Base-by-base conservation (phyloP, 2,329 filamentous ascomycete genomes). In the Lachnellula occidentalis region DNA sequence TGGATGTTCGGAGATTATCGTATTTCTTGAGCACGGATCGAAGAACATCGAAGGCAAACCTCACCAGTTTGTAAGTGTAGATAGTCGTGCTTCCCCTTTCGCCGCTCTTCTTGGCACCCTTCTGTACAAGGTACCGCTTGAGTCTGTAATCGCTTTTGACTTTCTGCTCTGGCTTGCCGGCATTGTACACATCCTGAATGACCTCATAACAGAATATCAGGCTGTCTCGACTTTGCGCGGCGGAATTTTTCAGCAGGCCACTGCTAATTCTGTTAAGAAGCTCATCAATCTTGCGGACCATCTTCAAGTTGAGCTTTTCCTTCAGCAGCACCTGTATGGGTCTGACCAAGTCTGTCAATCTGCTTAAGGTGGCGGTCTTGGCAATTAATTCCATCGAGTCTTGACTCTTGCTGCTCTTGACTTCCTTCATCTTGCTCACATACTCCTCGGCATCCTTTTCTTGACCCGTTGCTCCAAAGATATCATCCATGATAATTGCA, bases 371-470 rank as follows among this genome's bases (percentile, higher is more conserved):
- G 1, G 90, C 86, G 47, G 86, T 91, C 66, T 86, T 89, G 24
- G 94, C 88, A 60, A 97, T 79, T 15, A 97, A 77, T 70, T 97
- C 92, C 86, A 97, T 95, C 0, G 94, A 95, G 68, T 99, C 95
- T 66, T 92, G 95, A 68, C 92, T 96, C 76, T 97, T 99, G 76
- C 89, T 96, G 71, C 89, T 94, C 76, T 96, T 97, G 54, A 99
- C 87, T 73, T 99, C 94, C 71, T 95, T 96, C 86, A 95, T 96
- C 71, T 92, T 88, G 69, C 85, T 96, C 53, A 87, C 86, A 69
- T 99, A 99, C 51, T 92, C 94, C 64, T 96, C 91, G 0, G 92
- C 92, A 65, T 99, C 94, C 72, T 99, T 99, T 68, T 99, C 92
- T 72, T 96, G 88, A 2, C 94, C 94, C 34, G 88, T 87, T 5